phyloP scores from a whole-genome alignment of 106 monocot species.

The Apostasia ramifera region DNA sequence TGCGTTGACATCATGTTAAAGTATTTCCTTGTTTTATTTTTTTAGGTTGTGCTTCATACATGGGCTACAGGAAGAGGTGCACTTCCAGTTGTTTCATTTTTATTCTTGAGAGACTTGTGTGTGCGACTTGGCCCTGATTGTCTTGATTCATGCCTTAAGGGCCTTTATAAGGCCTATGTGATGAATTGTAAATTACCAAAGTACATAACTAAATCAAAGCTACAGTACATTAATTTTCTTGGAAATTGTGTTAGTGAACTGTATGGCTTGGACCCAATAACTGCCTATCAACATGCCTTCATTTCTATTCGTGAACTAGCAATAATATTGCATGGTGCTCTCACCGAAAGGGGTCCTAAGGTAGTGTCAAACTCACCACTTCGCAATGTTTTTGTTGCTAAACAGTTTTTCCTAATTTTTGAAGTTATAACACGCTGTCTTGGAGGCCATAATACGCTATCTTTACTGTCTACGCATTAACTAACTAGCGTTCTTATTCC shows the following conservation, averaged over 20 bases:
- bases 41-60: conserved; percentile 72
- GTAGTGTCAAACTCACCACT: conserved; percentile 16
- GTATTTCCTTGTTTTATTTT: not conserved
- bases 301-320: conserved; percentile 87
- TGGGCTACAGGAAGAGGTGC: conserved; percentile 88
- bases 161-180: conserved; percentile 90
- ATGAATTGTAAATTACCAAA: conserved; percentile 82
- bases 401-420: too few relatives aligned
- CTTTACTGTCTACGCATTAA: not conserved
- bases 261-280: conserved; percentile 66
- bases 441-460: too few relatives aligned
- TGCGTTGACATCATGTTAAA: not conserved
- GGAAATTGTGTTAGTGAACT: conserved; percentile 88
- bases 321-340: conserved; percentile 51
- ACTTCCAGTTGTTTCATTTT: conserved; percentile 77
- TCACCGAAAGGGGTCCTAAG: conserved; percentile 73
- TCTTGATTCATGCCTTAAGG: conserved; percentile 75
- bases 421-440: too few relatives aligned
- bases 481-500: not conserved
- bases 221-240: conserved; percentile 84
- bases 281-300: conserved; percentile 89
- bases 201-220: conserved; percentile 57
- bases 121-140: conserved; percentile 88
- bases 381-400: not conserved
- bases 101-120: conserved; percentile 87